Evolutionary conservation across 2,329 filamentous ascomycete species (phyloP).

Genomic region (Pezicula neosporulosa): DNA sequence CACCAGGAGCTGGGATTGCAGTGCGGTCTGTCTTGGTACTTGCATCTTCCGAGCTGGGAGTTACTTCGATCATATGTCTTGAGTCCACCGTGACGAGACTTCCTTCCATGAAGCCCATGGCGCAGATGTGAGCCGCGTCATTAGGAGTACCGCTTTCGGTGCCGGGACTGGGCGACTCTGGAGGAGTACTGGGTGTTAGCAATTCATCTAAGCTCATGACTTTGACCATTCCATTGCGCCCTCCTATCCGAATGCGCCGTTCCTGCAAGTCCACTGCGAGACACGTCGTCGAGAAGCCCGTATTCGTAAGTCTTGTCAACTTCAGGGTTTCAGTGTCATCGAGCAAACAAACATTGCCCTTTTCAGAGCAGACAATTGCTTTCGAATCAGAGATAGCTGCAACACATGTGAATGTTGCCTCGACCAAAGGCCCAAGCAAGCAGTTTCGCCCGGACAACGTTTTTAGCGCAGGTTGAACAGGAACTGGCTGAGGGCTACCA

Average conservation of each 20-base stretch:
- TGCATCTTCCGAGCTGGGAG: conserved; percentile 25
- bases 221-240: conserved; percentile 37
- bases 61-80: conserved; percentile 69
- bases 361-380: conserved; percentile 81
- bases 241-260: conserved; percentile 32
- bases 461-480: conserved; percentile 48
- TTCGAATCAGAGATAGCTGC: conserved; percentile 67
- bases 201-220: conserved; percentile 46
- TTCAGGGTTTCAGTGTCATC: conserved; percentile 70
- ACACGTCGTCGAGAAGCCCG: conserved; percentile 55
- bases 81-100: conserved; percentile 74
- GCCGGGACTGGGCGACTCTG: conserved; percentile 23
- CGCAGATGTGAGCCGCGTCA: conserved; percentile 46
- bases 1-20: conserved; percentile 59
- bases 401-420: conserved; percentile 80
- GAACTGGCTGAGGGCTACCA: conserved; percentile 28
- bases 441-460: conserved; percentile 85
- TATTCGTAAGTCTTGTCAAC: conserved; percentile 61
- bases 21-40: conserved; percentile 35
- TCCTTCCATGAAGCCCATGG: conserved; percentile 64
- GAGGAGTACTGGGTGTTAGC: conserved; percentile 23
- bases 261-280: conserved; percentile 31
- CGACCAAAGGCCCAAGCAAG: conserved; percentile 75
- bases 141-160: conserved; percentile 9
- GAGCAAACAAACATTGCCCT: conserved; percentile 86